Conservation (phyloP, 2,329 filamentous ascomycete genomes). For the Colletotrichum musicola region DNA sequence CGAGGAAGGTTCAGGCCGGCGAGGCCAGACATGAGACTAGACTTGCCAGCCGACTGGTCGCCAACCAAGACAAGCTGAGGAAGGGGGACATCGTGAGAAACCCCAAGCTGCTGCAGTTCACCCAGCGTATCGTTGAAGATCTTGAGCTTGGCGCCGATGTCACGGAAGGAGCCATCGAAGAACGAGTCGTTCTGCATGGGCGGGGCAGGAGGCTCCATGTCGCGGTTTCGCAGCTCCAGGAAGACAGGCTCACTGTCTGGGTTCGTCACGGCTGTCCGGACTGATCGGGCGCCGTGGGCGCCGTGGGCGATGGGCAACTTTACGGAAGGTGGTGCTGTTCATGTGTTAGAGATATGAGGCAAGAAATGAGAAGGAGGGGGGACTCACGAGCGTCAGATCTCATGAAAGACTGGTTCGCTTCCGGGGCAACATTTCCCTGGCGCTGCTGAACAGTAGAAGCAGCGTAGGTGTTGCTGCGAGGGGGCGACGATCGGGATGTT, state of each 20-base stretch:
- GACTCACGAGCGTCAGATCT: slow-evolving; percentile 56
- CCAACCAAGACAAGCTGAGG: slow-evolving; percentile 87
- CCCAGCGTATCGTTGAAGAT: slow-evolving; percentile 75
- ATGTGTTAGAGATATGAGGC: background rate
- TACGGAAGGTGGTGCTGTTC: slow-evolving; percentile 53
- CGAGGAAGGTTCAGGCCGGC: slow-evolving; percentile 79
- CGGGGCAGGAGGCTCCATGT: slow-evolving; percentile 40
- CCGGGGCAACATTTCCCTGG: slow-evolving; percentile 3
- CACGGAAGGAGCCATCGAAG: slow-evolving; percentile 58
- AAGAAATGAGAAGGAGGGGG: background rate
- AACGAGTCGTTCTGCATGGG: slow-evolving; percentile 50
- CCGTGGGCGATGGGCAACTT: slow-evolving; percentile 33
- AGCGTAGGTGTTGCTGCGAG: slow-evolving; percentile 25
- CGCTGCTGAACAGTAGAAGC: slow-evolving; percentile 8
- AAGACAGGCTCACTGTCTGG: slow-evolving; percentile 53
- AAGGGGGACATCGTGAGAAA: slow-evolving; percentile 77
- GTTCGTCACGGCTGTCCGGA: slow-evolving; percentile 28
- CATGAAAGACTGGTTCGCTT: slow-evolving; percentile 38
- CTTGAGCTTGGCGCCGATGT: slow-evolving; percentile 74
- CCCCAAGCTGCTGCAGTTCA: slow-evolving; percentile 77
- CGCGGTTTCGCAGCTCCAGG: slow-evolving; percentile 51
- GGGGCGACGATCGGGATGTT: slow-evolving; percentile 11
- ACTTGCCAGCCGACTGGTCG: slow-evolving; percentile 89
- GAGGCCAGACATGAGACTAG: slow-evolving; percentile 74
- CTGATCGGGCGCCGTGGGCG: background rate